Conservation (phyloP, 2,329 filamentous ascomycete species). For the Alternaria consortialis region DNA sequence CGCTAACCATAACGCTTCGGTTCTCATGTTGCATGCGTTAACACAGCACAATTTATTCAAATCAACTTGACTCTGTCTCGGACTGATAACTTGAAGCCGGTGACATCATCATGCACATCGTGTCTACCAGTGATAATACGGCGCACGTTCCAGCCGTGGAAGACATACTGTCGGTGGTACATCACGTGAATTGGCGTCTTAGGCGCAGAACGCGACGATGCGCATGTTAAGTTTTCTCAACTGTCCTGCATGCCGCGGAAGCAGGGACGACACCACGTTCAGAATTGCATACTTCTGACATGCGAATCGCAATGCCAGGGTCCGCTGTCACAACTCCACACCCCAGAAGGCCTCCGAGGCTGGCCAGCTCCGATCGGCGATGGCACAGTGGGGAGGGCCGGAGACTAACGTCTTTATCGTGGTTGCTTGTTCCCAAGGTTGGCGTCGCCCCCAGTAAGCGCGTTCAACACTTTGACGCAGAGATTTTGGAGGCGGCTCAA, state of each 20-base stretch:
- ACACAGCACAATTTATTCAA: neutral
- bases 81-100: neutral
- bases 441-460: constrained; percentile 33
- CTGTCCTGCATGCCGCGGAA: constrained; percentile 5
- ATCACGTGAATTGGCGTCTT: constrained; percentile 18
- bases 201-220: constrained; percentile 1
- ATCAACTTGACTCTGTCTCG: neutral
- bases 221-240: neutral
- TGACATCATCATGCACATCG: neutral
- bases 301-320: constrained; percentile 10
- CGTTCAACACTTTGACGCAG: constrained; percentile 37
- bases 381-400: constrained; percentile 18
- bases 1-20: neutral
- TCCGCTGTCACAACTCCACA: constrained; percentile 17
- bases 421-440: constrained; percentile 25
- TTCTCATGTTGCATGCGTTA: neutral
- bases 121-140: neutral
- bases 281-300: constrained; percentile 3
- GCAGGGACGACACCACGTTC: neutral
- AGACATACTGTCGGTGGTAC: neutral
- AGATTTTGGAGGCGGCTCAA: constrained; percentile 11
- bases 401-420: constrained; percentile 21
- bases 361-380: constrained; percentile 24
- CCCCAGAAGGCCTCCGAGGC: constrained; percentile 19
- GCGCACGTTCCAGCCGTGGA: neutral